phyloP scores from a whole-genome alignment of 257 asterid genomes.

The Lantana camara region DNA sequence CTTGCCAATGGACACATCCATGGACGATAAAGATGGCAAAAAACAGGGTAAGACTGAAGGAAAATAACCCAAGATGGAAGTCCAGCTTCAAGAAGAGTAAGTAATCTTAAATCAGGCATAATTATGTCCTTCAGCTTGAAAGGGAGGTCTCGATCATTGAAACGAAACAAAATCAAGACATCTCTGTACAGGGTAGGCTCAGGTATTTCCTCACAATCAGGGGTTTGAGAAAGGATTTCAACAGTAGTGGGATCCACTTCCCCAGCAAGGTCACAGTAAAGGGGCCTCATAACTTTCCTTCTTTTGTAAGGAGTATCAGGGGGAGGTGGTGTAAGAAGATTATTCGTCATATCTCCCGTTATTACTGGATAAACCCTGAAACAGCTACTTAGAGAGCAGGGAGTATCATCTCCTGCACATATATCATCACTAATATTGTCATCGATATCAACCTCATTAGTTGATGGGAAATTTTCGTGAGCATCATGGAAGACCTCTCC shows the following conservation, averaged over 20 bases:
- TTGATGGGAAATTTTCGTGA: constrained; percentile 48
- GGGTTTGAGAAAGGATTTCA: constrained; percentile 43
- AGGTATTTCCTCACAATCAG: constrained; percentile 49
- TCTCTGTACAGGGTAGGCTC: constrained; percentile 70
- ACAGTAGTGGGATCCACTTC: constrained; percentile 38
- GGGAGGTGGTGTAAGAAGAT: constrained; percentile 65
- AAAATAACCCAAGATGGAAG: constrained; percentile 98
- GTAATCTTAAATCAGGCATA: constrained; percentile 72
- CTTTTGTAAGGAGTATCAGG: constrained; percentile 62
- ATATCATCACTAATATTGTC: constrained; percentile 32
- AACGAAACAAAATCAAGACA: constrained; percentile 72
- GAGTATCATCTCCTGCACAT: constrained; percentile 43
- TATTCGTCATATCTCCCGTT: constrained; percentile 29
- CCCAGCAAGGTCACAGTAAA: constrained; percentile 44
- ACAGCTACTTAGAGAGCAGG: constrained; percentile 48
- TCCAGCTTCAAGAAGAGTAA: constrained; percentile 88
- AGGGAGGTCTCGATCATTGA: constrained; percentile 79
- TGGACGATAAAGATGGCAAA: constrained; percentile 91
- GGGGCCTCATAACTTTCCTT: constrained; percentile 62
- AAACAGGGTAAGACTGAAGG: constrained; percentile 94
- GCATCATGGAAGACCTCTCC: constrained; percentile 86
- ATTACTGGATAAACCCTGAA: constrained; percentile 48
- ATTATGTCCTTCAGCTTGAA: constrained; percentile 72
- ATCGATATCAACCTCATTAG: constrained; percentile 31
- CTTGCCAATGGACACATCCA: constrained; percentile 99